Evolutionary conservation across 2,329 filamentous ascomycete species (phyloP).

Genomic region (Neofusicoccum ribis): DNA sequence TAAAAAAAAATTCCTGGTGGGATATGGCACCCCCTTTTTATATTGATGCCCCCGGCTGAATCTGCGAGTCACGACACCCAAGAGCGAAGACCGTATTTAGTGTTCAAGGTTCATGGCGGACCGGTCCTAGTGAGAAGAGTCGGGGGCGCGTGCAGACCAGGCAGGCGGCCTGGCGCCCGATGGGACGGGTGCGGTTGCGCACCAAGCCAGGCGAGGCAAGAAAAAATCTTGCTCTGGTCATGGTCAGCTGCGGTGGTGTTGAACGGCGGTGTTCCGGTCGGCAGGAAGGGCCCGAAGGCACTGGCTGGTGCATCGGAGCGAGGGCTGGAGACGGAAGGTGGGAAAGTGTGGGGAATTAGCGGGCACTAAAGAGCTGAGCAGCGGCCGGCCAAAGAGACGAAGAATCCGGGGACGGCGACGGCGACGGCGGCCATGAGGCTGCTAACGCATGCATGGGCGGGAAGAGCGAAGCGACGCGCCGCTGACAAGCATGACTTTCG

Average conservation of each 20-base stretch:
- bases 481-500: not conserved
- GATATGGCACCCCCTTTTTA: not conserved
- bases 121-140: constrained; percentile 1
- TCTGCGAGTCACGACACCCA: constrained; percentile 9
- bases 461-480: not conserved
- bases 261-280: not conserved
- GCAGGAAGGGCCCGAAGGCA: not conserved
- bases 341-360: constrained; percentile 2
- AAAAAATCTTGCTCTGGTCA: not conserved
- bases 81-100: not conserved
- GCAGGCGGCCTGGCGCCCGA: too few relatives aligned
- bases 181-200: too few relatives aligned
- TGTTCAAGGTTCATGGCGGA: not conserved
- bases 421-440: not conserved
- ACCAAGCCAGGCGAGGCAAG: too few relatives aligned
- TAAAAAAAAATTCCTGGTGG: too few relatives aligned
- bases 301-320: constrained; percentile 1
- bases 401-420: not conserved
- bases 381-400: not conserved
- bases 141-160: not conserved
- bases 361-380: not conserved
- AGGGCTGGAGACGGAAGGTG: constrained; percentile 8
- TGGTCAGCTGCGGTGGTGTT: constrained; percentile 13
- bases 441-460: not conserved
- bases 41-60: not conserved